Conservation (phyloP, 176 grass and related monocot genomes). For the Pontederia crassipes region DNA sequence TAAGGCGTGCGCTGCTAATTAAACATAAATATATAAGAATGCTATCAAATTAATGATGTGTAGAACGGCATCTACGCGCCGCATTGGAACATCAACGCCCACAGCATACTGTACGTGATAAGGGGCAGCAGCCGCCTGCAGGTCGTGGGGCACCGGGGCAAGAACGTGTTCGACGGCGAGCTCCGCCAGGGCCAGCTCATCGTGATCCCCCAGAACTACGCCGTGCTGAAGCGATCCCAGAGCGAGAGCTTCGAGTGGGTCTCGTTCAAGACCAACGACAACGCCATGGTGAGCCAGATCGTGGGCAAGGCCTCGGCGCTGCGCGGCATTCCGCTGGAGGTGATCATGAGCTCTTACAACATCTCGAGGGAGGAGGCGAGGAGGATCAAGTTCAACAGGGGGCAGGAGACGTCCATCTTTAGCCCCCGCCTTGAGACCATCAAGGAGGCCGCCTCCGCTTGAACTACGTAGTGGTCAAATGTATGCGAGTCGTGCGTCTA, state of each 20-base stretch:
- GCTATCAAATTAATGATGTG: not conserved
- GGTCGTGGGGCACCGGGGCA: slow-evolving; percentile 23
- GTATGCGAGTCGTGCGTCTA: too few relatives aligned
- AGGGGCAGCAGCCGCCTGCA: slow-evolving; percentile 26
- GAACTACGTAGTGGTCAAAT: too few relatives aligned
- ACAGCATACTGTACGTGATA: slow-evolving; percentile 27
- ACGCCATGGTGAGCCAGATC: slow-evolving; percentile 25
- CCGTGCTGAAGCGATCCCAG: slow-evolving; percentile 4
- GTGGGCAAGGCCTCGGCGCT: slow-evolving; percentile 31
- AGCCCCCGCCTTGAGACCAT: too few relatives aligned
- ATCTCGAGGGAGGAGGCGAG: slow-evolving; percentile 33
- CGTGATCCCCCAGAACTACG: slow-evolving; percentile 29
- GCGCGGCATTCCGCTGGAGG: slow-evolving; percentile 29
- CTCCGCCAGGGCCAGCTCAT: slow-evolving; percentile 30
- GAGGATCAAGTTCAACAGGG: slow-evolving; percentile 36
- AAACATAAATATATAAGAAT: not conserved
- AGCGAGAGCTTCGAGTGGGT: slow-evolving; percentile 31
- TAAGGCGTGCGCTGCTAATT: not conserved
- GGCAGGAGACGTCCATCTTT: slow-evolving; percentile 27
- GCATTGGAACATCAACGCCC: slow-evolving; percentile 44
- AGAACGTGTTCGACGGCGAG: slow-evolving; percentile 33
- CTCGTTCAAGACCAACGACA: slow-evolving; percentile 38
- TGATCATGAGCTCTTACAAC: slow-evolving; percentile 32
- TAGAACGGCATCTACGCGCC: slow-evolving; percentile 39
- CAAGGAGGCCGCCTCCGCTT: too few relatives aligned